Base-by-base conservation (phyloP, 2,329 filamentous ascomycete species). In the Colletotrichum cereale region DNA sequence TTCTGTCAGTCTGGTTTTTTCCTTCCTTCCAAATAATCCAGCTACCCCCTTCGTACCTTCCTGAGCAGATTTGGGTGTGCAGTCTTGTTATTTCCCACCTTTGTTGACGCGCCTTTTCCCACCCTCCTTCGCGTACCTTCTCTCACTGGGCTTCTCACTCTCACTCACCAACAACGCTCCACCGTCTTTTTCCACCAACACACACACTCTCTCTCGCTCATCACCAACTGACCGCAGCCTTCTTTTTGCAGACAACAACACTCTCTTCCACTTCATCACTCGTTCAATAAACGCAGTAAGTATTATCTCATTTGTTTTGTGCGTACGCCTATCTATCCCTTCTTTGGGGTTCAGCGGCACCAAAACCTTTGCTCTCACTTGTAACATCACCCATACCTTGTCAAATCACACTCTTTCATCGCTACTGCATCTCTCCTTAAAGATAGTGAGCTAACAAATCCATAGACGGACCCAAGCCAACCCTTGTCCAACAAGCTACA, bases 211-310 rank as follows among this genome's bases (percentile, higher is more conserved):
- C 12, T 29, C 12, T 57, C 21, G 2, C 21, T 36, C 50, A 65
- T 26, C 50, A 34, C 44, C 44, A 44, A 65, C 62, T 65, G 10
- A 60, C 48, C 6, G 38, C 7, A 12, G 40, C 14, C 24, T 56
- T 44, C 31, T 36, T 24, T 18, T 66, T 48, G 36, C 53, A 72
- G 67, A 56, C 36, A 24, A 38, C 38, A 52, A 60, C 62, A 26
- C n/a, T 47, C 34, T 18, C 53, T 55, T 52, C 11, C 5, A 21
- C 61, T 42, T 31, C 18, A 18, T 50, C 56, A 66, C 61, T 57
- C 31, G 55, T 66, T 40, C 31, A n/a, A 3, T 47, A 44, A 61
- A 31, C 16, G 2, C n/a, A 55, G 70, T 72, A 56, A 72, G 69
- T 72, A 3, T 16, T 1, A 29, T 34, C 52, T 31, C 2, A 6